These are phyloP conservation scores for Cucumis variabilis DNA, from an alignment of 331 rosid genomes.

Conservation along the genomic window DNA sequence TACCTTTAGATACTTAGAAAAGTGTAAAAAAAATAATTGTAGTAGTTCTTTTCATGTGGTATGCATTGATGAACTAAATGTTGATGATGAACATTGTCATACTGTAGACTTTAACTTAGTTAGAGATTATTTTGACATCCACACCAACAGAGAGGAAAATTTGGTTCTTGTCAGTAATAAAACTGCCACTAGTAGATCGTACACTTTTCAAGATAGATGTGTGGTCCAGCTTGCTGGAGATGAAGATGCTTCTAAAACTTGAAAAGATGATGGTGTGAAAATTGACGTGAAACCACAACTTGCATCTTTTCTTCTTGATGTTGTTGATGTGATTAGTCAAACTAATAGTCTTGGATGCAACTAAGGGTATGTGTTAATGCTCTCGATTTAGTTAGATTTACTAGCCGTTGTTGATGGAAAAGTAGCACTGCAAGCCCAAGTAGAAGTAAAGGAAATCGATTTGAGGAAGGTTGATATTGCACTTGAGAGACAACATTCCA, in stretches of 20 bases:
- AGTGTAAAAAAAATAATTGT: constrained; percentile 36
- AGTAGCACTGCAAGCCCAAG: constrained; percentile 33
- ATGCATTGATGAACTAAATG: not conserved
- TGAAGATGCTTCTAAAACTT: constrained; percentile 43
- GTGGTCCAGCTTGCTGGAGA: constrained; percentile 42
- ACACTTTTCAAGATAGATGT: constrained; percentile 37
- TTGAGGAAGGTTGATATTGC: constrained; percentile 39
- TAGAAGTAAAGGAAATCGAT: constrained; percentile 41
- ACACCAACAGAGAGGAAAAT: constrained; percentile 35
- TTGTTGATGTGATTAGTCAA: constrained; percentile 33
- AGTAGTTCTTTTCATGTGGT: constrained; percentile 30
- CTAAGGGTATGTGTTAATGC: too few relatives aligned
- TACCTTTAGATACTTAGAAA: constrained; percentile 26
- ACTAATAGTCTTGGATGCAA: too few relatives aligned
- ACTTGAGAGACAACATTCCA: constrained; percentile 45
- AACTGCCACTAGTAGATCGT: constrained; percentile 42
- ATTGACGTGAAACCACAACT: constrained; percentile 39
- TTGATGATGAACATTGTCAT: constrained; percentile 34
- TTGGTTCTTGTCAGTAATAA: constrained; percentile 38
- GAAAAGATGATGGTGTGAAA: constrained; percentile 46
- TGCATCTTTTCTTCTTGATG: constrained; percentile 39
- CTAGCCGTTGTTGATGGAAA: constrained; percentile 42
- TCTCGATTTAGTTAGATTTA: too few relatives aligned
- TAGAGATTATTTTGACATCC: constrained; percentile 39
- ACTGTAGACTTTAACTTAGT: constrained; percentile 29